These are phyloP conservation scores for Blastobotrys arbuscula DNA, from an alignment of 1,139 yeast species.

Conservation along the genomic window DNA sequence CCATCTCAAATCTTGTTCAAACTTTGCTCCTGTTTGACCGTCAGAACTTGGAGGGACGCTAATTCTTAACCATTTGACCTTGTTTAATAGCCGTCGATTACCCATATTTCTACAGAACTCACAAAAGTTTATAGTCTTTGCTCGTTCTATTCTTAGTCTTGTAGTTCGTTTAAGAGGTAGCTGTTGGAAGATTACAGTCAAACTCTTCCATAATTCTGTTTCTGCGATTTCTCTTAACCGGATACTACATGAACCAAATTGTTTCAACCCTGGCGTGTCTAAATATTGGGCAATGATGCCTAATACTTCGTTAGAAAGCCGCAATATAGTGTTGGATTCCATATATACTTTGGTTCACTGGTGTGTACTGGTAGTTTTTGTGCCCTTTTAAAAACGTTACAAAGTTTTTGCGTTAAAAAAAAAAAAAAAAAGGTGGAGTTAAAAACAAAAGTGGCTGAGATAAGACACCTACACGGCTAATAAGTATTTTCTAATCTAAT, in stretches of 20 bases:
- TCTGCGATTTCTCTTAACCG: slow-evolving; percentile 9
- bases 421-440: too few relatives aligned
- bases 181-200: slow-evolving; percentile 11
- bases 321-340: background rate
- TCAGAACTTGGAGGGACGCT: background rate
- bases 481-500: too few relatives aligned
- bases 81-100: background rate
- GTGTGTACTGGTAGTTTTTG: too few relatives aligned
- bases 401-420: too few relatives aligned
- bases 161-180: slow-evolving; percentile 8
- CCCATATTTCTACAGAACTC: slow-evolving; percentile 2
- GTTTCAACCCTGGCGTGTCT: slow-evolving; percentile 6
- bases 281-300: slow-evolving; percentile 6
- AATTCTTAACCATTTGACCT: slow-evolving; percentile 1
- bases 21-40: background rate
- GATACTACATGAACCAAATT: slow-evolving; percentile 1
- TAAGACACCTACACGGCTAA: too few relatives aligned
- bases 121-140: slow-evolving; percentile 3
- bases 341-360: too few relatives aligned
- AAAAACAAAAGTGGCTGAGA: too few relatives aligned
- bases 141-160: slow-evolving; percentile 5
- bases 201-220: slow-evolving; percentile 8
- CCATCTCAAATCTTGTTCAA: slow-evolving; percentile 7
- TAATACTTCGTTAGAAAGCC: slow-evolving; percentile 10
- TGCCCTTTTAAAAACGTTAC: too few relatives aligned